Base-by-base conservation (phyloP, 306 rosid genomes). In the Cucurbita pepo region DNA sequence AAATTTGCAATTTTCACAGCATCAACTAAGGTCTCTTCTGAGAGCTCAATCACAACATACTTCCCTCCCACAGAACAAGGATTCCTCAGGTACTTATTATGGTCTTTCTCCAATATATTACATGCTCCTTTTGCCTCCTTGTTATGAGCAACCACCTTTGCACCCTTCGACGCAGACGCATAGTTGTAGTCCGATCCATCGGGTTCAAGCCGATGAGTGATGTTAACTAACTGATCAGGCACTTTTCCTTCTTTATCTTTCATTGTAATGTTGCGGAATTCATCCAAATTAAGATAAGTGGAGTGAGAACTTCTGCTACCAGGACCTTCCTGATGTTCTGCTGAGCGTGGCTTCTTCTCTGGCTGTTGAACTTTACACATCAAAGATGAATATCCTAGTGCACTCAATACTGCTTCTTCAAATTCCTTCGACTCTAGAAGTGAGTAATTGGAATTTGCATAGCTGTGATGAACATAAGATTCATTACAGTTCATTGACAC, bases 161-260 rank as follows among this genome's bases (percentile, higher is more conserved):
- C 96, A 14, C 98, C 97, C 81, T 90, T 93, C 18, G 93, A 87
- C 36, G 84, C 93, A 15, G 96, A 90, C n/a, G 98, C 98, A 45
- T 88, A 87, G 82, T 93, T 90, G 85, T 87, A 90, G 77, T 82
- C 90, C 0, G 89, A 77, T 40, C 96, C 98, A 77, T 85, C 96
- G 6, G 86, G 85, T 82, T 93, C 98, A 44, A 88, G 85, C 61
- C 91, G 80, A 40, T 83, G 91, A 56, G 93, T 79, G 52, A 87
- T 81, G 84, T 82, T 88, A 74, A 81, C 87, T 48, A 76, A 80
- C 57, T 60, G 79, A 63, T 61, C 44, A 48, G 79, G 76, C 38
- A 48, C 43, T 4, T 62, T 77, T 47, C 1, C 76, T 36, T 57
- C 71, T 76, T 79, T 83, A 78, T 75, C 90, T 72, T 86, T 84